Percentiles rank a stretch among this genome's conserved stretches.
These are phyloP conservation scores for Alternaria alternata DNA, from an alignment of 2,329 filamentous ascomycete genomes.

Conservation along the genomic window DNA sequence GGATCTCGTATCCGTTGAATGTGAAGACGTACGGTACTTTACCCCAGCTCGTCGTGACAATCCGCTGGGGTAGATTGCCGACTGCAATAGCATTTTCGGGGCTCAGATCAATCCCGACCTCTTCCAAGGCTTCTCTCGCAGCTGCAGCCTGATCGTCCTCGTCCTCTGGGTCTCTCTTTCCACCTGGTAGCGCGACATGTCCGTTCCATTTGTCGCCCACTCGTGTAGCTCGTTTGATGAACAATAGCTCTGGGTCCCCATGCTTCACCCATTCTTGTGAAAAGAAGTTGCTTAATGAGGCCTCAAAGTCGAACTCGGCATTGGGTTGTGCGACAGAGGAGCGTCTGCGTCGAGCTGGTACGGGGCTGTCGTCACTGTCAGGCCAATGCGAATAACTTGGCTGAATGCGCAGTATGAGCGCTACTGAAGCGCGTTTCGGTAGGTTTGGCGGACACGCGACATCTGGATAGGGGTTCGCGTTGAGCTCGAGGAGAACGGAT, in stretches of 20 bases:
- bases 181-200: slow-evolving; percentile 73
- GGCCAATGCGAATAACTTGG: slow-evolving; percentile 66
- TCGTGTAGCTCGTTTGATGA: slow-evolving; percentile 73
- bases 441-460: slow-evolving; percentile 59
- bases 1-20: background rate
- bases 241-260: slow-evolving; percentile 73
- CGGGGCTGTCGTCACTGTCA: slow-evolving; percentile 32
- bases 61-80: slow-evolving; percentile 70
- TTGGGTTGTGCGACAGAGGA: slow-evolving; percentile 35
- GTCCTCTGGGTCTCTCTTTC: slow-evolving; percentile 71
- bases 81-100: slow-evolving; percentile 57
- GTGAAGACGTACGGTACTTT: slow-evolving; percentile 63
- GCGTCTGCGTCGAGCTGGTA: slow-evolving; percentile 31
- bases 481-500: slow-evolving; percentile 53
- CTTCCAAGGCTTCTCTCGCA: slow-evolving; percentile 70
- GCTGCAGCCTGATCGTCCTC: slow-evolving; percentile 68
- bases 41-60: slow-evolving; percentile 73
- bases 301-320: slow-evolving; percentile 44
- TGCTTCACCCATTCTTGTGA: slow-evolving; percentile 69
- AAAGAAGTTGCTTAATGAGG: slow-evolving; percentile 67
- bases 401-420: slow-evolving; percentile 69
- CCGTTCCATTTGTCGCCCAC: slow-evolving; percentile 73
- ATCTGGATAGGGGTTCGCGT: slow-evolving; percentile 57
- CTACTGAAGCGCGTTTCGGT: slow-evolving; percentile 70
- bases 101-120: slow-evolving; percentile 69